Evolutionary conservation across 1,284 basidiomycete species (phyloP).

Genomic region (Fomitopsis pinicola): DNA sequence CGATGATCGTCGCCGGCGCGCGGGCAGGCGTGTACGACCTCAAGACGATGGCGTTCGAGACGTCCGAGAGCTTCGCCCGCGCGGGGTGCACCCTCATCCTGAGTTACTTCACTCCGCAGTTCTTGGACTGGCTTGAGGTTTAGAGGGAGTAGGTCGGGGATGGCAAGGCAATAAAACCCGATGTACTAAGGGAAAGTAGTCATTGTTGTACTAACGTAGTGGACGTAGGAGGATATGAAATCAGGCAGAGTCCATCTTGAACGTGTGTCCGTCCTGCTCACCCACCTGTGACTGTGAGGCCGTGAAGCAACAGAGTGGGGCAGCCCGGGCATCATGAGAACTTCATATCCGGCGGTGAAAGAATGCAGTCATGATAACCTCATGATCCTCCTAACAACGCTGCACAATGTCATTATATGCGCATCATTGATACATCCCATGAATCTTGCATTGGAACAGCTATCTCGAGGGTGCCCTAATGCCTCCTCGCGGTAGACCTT

Average conservation of each 20-base stretch:
- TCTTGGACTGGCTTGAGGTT: constrained; percentile 71
- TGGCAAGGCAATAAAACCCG: too few relatives aligned
- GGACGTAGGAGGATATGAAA: too few relatives aligned
- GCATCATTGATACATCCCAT: neutral
- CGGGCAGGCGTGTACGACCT: constrained; percentile 91
- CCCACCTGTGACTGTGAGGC: too few relatives aligned
- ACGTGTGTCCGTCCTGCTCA: too few relatives aligned
- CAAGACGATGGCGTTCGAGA: constrained; percentile 92
- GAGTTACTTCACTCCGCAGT: constrained; percentile 94
- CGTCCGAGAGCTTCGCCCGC: constrained; percentile 83
- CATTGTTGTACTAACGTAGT: neutral
- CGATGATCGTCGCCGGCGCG: constrained; percentile 95
- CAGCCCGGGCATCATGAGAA: too few relatives aligned
- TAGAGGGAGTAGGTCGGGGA: neutral
- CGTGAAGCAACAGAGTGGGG: too few relatives aligned
- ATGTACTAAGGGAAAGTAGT: neutral
- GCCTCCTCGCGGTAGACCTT: neutral
- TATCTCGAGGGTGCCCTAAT: neutral
- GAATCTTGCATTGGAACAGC: neutral
- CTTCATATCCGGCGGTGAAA: neutral
- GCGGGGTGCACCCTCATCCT: constrained; percentile 90
- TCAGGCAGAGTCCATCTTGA: too few relatives aligned
- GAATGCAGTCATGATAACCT: neutral
- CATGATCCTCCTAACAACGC: neutral
- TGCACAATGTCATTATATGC: neutral